phyloP scores from a whole-genome alignment of 2,329 filamentous ascomycete species.

The Penicillium sp. region DNA sequence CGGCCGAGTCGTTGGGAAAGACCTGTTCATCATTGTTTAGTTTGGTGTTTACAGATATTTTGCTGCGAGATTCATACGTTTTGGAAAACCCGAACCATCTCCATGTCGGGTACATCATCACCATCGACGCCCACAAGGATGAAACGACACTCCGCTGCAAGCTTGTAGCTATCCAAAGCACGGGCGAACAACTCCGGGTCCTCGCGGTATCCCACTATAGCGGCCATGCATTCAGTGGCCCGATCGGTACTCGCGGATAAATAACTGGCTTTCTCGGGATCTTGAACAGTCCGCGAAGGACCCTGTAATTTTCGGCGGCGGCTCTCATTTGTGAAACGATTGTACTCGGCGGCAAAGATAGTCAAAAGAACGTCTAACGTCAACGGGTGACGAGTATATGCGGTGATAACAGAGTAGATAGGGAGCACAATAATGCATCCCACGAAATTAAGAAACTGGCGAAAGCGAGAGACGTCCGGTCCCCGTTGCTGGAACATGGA shows the following conservation, averaged over 20 bases:
- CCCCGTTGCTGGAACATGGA: conserved; percentile 13
- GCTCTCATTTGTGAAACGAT: conserved; percentile 26
- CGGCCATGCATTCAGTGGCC: conserved; percentile 25
- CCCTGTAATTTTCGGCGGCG: conserved; percentile 21
- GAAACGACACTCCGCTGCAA: conserved; percentile 22
- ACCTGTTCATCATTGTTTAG: conserved; percentile 12
- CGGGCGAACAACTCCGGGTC: conserved; percentile 28
- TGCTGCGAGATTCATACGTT: neutral
- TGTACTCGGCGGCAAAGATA: conserved; percentile 29
- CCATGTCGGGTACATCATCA: conserved; percentile 26
- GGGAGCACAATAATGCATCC: conserved; percentile 25
- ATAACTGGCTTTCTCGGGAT: conserved; percentile 16
- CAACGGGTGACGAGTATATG: conserved; percentile 24
- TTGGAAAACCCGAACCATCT: conserved; percentile 31
- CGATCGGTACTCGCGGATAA: neutral
- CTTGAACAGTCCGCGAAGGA: conserved; percentile 11
- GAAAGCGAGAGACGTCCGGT: conserved; percentile 21
- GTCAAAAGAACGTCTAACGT: conserved; percentile 28
- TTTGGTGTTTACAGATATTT: no score
- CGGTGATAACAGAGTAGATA: conserved; percentile 23
- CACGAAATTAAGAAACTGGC: conserved; percentile 27
- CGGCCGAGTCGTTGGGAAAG: conserved; percentile 20
- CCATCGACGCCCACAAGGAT: conserved; percentile 33
- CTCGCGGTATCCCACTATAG: conserved; percentile 34
- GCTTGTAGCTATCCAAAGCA: conserved; percentile 31